A percentile compares a stretch with the other conserved stretches of the same genome.
phyloP scores from a whole-genome alignment of 2,329 filamentous ascomycete genomes.

The Microsporum ferrugineum region DNA sequence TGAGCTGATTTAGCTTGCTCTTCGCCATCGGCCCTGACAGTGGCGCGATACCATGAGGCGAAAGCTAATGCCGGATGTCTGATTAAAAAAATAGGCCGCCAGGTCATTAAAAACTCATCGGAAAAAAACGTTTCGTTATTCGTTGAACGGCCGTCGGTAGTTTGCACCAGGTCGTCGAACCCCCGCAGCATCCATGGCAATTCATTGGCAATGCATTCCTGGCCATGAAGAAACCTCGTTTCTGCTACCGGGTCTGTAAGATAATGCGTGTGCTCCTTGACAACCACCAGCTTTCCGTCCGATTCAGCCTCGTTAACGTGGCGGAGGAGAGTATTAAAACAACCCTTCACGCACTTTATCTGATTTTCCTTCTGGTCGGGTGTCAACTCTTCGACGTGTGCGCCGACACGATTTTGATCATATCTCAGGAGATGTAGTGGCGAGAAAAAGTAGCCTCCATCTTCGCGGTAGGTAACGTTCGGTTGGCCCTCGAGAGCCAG shows the following conservation, averaged over 20 bases:
- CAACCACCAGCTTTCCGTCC: constrained; percentile 21
- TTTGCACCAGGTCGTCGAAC: not conserved
- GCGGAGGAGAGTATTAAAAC: constrained; percentile 21
- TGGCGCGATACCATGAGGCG: constrained; percentile 26
- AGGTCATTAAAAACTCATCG: constrained; percentile 25
- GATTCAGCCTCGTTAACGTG: constrained; percentile 14
- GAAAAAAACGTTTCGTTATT: constrained; percentile 26
- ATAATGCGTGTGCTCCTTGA: constrained; percentile 26
- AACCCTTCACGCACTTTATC: constrained; percentile 17
- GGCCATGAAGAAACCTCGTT: not conserved
- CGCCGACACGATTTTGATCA: not conserved
- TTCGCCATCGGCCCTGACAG: not conserved
- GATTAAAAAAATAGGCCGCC: constrained; percentile 26
- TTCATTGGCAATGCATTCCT: not conserved
- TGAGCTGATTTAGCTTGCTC: not conserved
- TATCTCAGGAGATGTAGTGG: not conserved
- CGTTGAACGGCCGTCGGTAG: constrained; percentile 16
- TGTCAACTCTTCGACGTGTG: constrained; percentile 6
- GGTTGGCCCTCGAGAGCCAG: constrained; percentile 21
- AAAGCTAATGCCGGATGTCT: constrained; percentile 31
- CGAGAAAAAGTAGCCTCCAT: constrained; percentile 23
- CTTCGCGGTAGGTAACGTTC: constrained; percentile 11
- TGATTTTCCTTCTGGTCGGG: constrained; percentile 21
- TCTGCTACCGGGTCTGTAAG: constrained; percentile 13
- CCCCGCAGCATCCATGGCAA: constrained; percentile 12